Percentiles rank a stretch among this genome's conserved stretches.
phyloP scores from a whole-genome alignment of 768 basidiomycete species.

The Suillus fuscotomentosus region DNA sequence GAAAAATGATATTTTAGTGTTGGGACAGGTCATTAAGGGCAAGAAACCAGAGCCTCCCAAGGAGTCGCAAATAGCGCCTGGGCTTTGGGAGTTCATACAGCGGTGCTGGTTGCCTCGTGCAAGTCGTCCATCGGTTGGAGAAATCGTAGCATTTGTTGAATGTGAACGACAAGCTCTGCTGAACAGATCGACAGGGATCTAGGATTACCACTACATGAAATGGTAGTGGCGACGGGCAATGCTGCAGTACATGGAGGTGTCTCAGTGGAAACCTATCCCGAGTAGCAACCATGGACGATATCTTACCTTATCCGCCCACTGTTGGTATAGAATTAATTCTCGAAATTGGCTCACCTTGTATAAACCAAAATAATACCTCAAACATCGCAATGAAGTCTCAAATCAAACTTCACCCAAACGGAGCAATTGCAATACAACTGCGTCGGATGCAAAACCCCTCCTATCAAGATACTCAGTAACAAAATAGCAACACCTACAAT shows the following conservation, averaged over 20 bases:
- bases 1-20: slow-evolving; percentile 6
- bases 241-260: not conserved
- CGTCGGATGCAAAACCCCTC: not conserved
- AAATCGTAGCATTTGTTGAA: not conserved
- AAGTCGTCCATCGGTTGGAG: not conserved
- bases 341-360: not conserved
- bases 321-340: not conserved
- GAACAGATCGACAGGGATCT: not conserved
- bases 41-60: not conserved
- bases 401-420: not conserved
- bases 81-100: not conserved
- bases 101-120: not conserved
- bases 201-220: too few species aligned
- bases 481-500: not conserved
- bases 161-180: not conserved
- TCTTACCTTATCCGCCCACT: not conserved
- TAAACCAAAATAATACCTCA: not conserved
- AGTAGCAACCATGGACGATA: not conserved
- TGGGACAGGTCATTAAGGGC: slow-evolving; percentile 4
- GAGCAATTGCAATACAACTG: not conserved
- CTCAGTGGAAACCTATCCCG: not conserved
- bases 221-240: not conserved
- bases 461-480: not conserved
- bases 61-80: not conserved
- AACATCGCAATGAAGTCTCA: not conserved